These are phyloP conservation scores for Paramecium bursaria DNA, from an alignment of 73 alveolate genomes.

Conservation along the genomic window DNA sequence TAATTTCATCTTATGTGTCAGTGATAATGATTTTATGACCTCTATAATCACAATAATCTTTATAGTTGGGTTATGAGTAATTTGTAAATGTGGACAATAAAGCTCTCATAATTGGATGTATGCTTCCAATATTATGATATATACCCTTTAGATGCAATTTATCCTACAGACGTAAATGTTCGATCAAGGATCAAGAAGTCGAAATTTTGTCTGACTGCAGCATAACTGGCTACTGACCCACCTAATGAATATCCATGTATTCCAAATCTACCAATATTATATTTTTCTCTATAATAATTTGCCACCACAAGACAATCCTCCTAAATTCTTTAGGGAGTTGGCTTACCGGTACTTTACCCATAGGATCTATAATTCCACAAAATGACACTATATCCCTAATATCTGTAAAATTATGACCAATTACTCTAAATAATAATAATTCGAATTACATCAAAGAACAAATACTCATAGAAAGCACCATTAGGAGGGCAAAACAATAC, in stretches of 20 bases:
- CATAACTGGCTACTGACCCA: slow-evolving; percentile 78
- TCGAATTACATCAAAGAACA: neutral
- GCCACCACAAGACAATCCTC: slow-evolving; percentile 71
- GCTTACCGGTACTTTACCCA: slow-evolving; percentile 80
- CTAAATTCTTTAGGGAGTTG: slow-evolving; percentile 65
- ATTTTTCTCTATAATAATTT: slow-evolving; percentile 69
- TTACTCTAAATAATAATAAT: slow-evolving; percentile 65
- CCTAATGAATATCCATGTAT: slow-evolving; percentile 83
- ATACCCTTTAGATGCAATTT: neutral
- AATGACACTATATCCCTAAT: slow-evolving; percentile 69
- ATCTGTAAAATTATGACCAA: slow-evolving; percentile 73
- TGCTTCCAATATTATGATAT: neutral
- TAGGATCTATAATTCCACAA: slow-evolving; percentile 85
- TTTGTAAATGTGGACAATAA: neutral
- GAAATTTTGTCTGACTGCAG: slow-evolving; percentile 49
- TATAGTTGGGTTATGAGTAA: slow-evolving; percentile 10
- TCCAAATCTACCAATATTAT: slow-evolving; percentile 60
- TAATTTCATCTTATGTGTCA: slow-evolving; percentile 15
- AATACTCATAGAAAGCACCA: slow-evolving; percentile 76
- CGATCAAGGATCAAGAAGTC: slow-evolving; percentile 18
- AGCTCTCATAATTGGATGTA: neutral
- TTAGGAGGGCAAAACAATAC: slow-evolving; percentile 81
- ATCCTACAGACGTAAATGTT: slow-evolving; percentile 48
- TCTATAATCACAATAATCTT: neutral
- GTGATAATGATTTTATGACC: slow-evolving; percentile 29